phyloP scores from a whole-genome alignment of 306 rosid species.

The Pterocarpus macrocarpus region DNA sequence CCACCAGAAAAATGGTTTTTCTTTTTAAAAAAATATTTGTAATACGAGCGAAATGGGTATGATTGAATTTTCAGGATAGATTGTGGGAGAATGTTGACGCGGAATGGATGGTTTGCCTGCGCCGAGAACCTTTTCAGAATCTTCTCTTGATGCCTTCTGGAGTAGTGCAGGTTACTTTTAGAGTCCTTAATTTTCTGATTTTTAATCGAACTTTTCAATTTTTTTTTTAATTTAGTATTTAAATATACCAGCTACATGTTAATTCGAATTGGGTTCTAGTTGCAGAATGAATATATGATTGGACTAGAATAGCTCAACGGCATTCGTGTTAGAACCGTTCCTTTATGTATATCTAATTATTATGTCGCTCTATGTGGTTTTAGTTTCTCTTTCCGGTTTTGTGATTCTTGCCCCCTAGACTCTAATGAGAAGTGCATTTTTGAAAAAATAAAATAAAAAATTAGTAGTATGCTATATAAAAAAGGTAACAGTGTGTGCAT shows the following conservation, averaged over 20 bases:
- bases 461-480: too few relatives aligned
- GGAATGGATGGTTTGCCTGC: slow-evolving; percentile 85
- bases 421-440: too few relatives aligned
- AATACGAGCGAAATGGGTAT: background rate
- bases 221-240: background rate
- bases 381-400: too few relatives aligned
- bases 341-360: too few relatives aligned
- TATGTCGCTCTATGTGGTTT: too few relatives aligned
- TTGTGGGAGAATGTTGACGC: slow-evolving; percentile 75
- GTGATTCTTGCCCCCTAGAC: too few relatives aligned
- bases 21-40: background rate
- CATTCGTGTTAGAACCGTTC: background rate
- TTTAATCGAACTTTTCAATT: background rate
- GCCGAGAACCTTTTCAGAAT: slow-evolving; percentile 65
- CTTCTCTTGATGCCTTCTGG: slow-evolving; percentile 89
- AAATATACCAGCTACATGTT: too few relatives aligned
- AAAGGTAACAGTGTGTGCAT: too few relatives aligned
- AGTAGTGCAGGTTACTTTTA: slow-evolving; percentile 63
- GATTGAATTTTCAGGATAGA: slow-evolving; percentile 63
- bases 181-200: background rate
- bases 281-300: background rate
- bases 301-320: background rate
- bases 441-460: too few relatives aligned
- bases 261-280: slow-evolving; percentile 17
- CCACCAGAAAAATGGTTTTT: too few relatives aligned